A percentile compares a stretch with the other conserved stretches of the same genome.
These are phyloP conservation scores for Sugiyamaella mastotermitis DNA, from an alignment of 805 yeast genomes.

Conservation along the genomic window DNA sequence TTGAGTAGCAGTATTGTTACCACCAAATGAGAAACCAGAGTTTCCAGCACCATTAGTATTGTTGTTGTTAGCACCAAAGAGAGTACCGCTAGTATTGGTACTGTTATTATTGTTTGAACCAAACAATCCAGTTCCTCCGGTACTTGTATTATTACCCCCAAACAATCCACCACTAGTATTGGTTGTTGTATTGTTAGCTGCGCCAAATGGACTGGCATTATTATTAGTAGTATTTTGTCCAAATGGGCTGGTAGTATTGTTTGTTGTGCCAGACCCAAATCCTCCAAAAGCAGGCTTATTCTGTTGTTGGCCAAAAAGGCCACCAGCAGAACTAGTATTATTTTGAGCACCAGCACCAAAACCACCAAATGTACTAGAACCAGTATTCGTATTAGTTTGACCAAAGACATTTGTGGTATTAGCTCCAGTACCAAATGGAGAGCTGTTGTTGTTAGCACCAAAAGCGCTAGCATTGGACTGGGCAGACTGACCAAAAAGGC, in stretches of 20 bases:
- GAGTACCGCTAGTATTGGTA: constrained; percentile 11
- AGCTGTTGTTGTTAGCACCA: not conserved
- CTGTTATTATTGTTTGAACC: constrained; percentile 20
- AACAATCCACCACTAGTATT: constrained; percentile 33
- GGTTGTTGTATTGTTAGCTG: constrained; percentile 24
- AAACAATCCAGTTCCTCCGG: constrained; percentile 27
- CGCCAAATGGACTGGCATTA: constrained; percentile 37
- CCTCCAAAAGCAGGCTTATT: constrained; percentile 16
- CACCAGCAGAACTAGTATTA: constrained; percentile 14
- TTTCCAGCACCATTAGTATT: constrained; percentile 8
- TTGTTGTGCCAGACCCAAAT: constrained; percentile 24
- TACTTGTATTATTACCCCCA: constrained; percentile 22
- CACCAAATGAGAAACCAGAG: constrained; percentile 13
- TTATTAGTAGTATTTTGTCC: constrained; percentile 19
- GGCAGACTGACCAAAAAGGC: constrained; percentile 33
- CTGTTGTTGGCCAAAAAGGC: constrained; percentile 12
- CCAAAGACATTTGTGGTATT: constrained; percentile 11
- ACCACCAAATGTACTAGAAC: constrained; percentile 2
- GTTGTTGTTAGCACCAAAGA: constrained; percentile 16
- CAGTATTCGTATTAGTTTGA: constrained; percentile 1
- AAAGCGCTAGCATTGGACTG: not conserved
- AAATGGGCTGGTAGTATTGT: constrained; percentile 16
- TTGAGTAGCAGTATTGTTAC: constrained; percentile 12
- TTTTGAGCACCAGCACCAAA: constrained; percentile 14
- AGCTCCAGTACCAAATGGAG: constrained; percentile 7